Percentiles rank a stretch among this genome's conserved stretches.
Conservation (phyloP, 176 grass and related monocot genomes). For the sorghum (Sorghum bicolor) region Sorghum_bicolor_NCBIv3 NC_012873.2:66451001-66451500, state of each 20-base stretch:
- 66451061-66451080: not conserved
- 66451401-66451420: not conserved
- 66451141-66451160: not conserved
- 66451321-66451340: not conserved
- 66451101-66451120: not conserved
- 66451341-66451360: conserved; percentile 37
- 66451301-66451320: not conserved
- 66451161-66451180: not conserved
- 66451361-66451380: conserved; percentile 18
- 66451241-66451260: not conserved
- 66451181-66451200: not conserved
- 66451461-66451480: conserved; percentile 27
- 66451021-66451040: not conserved
- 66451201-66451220: not conserved
- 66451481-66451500: not conserved
- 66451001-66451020: not conserved
- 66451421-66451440: conserved; percentile 1
- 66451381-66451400: conserved; percentile 23
- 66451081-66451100: not conserved
- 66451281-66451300: not conserved
- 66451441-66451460: conserved; percentile 17
- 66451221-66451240: not conserved
- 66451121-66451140: not conserved
- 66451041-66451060: not conserved
- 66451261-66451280: not conserved